Conservation (phyloP, 345 rosid species). For the Conringia planisiliqua region DNA sequence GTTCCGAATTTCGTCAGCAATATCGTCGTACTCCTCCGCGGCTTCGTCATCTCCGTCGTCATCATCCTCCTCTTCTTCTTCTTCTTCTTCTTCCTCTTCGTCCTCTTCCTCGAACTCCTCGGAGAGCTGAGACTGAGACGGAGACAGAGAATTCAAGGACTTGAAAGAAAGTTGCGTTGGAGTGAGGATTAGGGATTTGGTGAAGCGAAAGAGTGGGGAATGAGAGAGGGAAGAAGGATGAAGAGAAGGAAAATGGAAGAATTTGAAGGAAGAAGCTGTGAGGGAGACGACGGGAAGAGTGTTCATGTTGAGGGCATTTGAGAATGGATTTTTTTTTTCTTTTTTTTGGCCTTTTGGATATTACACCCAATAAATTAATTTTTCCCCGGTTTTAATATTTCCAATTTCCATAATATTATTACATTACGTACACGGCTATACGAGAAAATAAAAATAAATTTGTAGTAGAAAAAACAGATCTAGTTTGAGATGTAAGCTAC, state of each 20-base stretch:
- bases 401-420: too few species aligned
- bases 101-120: constrained; percentile 54
- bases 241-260: constrained; percentile 24
- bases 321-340: too few species aligned
- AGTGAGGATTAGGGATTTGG: constrained; percentile 30
- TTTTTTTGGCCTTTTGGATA: too few species aligned
- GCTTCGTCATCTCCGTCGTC: constrained; percentile 64
- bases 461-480: too few species aligned
- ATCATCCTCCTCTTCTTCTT: constrained; percentile 51
- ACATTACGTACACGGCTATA: neutral
- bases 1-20: constrained; percentile 37
- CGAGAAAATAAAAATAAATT: neutral
- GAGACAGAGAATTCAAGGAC: constrained; percentile 44
- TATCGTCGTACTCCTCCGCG: constrained; percentile 44
- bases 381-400: too few species aligned
- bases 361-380: too few species aligned
- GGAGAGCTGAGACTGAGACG: constrained; percentile 55
- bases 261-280: constrained; percentile 25
- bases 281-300: constrained; percentile 45
- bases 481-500: too few species aligned
- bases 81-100: constrained; percentile 45
- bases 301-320: constrained; percentile 49
- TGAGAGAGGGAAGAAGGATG: constrained; percentile 26
- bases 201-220: constrained; percentile 27
- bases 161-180: constrained; percentile 36